phyloP scores from a whole-genome alignment of 257 asterid genomes.

The Forsythia suspensa region DNA sequence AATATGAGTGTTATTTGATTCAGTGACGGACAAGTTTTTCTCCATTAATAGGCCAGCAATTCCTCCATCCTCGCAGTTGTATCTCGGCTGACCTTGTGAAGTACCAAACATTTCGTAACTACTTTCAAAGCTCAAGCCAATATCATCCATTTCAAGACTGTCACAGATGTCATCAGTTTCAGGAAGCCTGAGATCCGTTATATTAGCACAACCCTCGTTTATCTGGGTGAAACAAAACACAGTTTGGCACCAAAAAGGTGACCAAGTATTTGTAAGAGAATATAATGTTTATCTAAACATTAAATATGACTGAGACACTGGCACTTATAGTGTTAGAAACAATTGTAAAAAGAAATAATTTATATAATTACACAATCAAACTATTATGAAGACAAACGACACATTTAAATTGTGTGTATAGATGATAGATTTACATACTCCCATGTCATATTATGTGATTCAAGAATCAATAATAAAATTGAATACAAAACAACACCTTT shows the following conservation, averaged over 20 bases:
- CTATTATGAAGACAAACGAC: no score
- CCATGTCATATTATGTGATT: no score
- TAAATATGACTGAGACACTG: no score
- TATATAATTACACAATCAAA: no score
- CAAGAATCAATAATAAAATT: no score
- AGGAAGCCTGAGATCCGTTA: slow-evolving; percentile 43
- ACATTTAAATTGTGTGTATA: no score
- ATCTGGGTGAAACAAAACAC: neutral
- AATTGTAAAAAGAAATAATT: no score
- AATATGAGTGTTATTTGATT: slow-evolving; percentile 46
- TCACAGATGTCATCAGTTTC: slow-evolving; percentile 16
- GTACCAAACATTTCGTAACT: slow-evolving; percentile 40
- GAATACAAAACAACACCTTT: slow-evolving; percentile 35
- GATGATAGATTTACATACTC: no score
- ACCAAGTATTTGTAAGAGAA: no score
- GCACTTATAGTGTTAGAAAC: no score
- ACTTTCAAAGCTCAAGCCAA: slow-evolving; percentile 44
- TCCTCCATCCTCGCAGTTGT: slow-evolving; percentile 45
- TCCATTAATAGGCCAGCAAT: slow-evolving; percentile 35
- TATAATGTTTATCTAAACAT: no score
- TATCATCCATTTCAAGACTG: slow-evolving; percentile 47
- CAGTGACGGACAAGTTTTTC: slow-evolving; percentile 47
- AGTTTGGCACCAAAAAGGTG: neutral
- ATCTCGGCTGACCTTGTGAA: slow-evolving; percentile 41
- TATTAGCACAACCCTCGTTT: slow-evolving; percentile 35